Evolutionary conservation across 305 asterid genomes (phyloP), one percentile per base, ranked within the genome.

Genomic region (Fraxinus velutina): DNA sequence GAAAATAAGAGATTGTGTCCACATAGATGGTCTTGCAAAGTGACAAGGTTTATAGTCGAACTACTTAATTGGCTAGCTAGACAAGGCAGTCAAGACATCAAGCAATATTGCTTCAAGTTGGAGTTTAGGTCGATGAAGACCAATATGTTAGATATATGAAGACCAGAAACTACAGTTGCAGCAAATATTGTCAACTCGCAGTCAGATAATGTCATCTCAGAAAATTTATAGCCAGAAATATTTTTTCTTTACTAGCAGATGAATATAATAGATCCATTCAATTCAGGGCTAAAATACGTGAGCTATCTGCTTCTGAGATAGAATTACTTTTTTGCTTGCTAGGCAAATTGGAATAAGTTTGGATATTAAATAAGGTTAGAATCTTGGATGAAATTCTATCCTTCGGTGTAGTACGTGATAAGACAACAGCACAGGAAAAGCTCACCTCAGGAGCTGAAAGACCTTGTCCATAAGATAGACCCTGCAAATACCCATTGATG

Each of bases 391-490:
- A 37, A 84, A 84, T 44, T 42, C 8, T 78, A 36, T 34, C 73
- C 44, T 77, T 80, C 7, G 21, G 60, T 55, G 34, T 27, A 64
- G 79, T 52, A 73, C 24, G 44, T 9, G 64, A 73, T 19, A 62
- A 75, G 17, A 9, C 57, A 78, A 72, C 39, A 73, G 62, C 66
- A 62, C 1, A 76, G 68, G 30, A 27, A 75, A 82, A 79, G 39
- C 87, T 86, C 80, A 91, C 98, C 97, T 92, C 88, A 39, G 83
- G 71, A 81, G 88, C 89, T 75, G 93, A 87, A 90, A 92, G 90
- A 70, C 86, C 87, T n/a, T n/a, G 86, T 78, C 85, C 91, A 77
- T 90, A 87, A 74, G 89, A 90, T 84, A 94, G 87, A 34, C 88
- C 97, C 98, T 92, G 92, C 90, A 87, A 79, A 70, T 82, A 79